Evolutionary conservation across 805 yeast genomes (phyloP).

Genomic region (Saturnispora besseyi): DNA sequence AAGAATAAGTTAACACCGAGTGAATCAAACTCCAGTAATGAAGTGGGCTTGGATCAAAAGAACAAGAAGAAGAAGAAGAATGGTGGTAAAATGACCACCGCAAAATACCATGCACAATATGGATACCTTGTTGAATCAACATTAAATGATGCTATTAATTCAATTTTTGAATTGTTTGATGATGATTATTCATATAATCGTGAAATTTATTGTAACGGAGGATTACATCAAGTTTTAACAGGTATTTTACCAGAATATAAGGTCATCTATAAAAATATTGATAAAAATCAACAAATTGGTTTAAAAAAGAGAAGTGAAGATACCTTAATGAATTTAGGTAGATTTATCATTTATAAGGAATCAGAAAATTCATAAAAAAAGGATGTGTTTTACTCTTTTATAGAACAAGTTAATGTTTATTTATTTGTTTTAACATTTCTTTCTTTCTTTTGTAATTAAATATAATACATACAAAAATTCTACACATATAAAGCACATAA

Average conservation of each 20-base stretch:
- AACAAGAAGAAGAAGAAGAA: not conserved
- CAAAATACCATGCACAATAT: slow-evolving; percentile 20
- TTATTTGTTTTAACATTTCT: not conserved
- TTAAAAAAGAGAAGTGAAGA: slow-evolving; percentile 61
- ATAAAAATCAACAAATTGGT: slow-evolving; percentile 48
- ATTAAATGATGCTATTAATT: slow-evolving; percentile 51
- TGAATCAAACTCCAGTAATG: not conserved
- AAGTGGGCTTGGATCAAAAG: not conserved
- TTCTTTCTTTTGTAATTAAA: not conserved
- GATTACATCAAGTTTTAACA: slow-evolving; percentile 36
- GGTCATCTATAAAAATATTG: slow-evolving; percentile 50
- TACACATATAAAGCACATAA: slow-evolving; percentile 1
- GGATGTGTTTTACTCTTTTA: not conserved
- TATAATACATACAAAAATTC: slow-evolving; percentile 1
- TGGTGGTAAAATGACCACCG: slow-evolving; percentile 5
- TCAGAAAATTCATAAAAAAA: slow-evolving; percentile 27
- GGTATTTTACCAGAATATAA: slow-evolving; percentile 40
- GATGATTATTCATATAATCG: slow-evolving; percentile 67
- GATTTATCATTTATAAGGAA: slow-evolving; percentile 72
- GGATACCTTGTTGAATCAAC: slow-evolving; percentile 21
- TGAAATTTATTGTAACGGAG: slow-evolving; percentile 52
- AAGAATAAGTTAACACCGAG: slow-evolving; percentile 1
- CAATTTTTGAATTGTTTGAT: slow-evolving; percentile 69
- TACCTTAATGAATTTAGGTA: slow-evolving; percentile 51
- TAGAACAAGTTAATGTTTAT: not conserved